Conservation (phyloP, 495 filamentous ascomycete species). For the Podospora comata region DNA sequence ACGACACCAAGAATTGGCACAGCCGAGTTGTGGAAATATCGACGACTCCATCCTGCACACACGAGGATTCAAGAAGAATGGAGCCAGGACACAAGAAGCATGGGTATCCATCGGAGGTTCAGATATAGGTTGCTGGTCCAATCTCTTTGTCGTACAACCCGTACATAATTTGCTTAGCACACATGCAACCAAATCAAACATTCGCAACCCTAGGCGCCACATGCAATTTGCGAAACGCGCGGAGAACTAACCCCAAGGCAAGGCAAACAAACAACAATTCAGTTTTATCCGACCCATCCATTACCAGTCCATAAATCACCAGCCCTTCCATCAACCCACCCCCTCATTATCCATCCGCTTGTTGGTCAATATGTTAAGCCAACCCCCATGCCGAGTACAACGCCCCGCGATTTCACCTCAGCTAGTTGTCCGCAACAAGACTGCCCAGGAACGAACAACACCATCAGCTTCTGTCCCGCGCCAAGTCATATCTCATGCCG, state of each 20-base stretch:
- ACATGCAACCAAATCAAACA: too few species aligned
- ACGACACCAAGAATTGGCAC: constrained; percentile 1
- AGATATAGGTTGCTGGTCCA: not conserved
- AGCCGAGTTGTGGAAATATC: not conserved
- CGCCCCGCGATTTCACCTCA: not conserved
- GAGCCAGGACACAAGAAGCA: not conserved
- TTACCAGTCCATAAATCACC: not conserved
- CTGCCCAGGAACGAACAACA: not conserved
- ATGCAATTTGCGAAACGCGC: too few species aligned
- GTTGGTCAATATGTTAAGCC: not conserved
- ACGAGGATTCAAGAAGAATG: not conserved
- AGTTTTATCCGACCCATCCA: not conserved
- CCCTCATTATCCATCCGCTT: not conserved
- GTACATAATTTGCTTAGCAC: not conserved
- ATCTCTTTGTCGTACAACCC: not conserved
- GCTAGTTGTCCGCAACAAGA: not conserved
- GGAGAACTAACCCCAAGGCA: too few species aligned
- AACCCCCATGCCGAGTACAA: not conserved
- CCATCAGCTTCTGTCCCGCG: not conserved
- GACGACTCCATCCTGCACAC: not conserved
- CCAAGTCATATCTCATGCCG: not conserved
- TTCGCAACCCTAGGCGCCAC: too few species aligned
- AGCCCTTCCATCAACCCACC: not conserved
- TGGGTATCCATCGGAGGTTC: not conserved
- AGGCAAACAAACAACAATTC: not conserved